Evolutionary conservation across 495 filamentous ascomycete genomes (phyloP).

Genomic region (Haplographium delicatum): DNA sequence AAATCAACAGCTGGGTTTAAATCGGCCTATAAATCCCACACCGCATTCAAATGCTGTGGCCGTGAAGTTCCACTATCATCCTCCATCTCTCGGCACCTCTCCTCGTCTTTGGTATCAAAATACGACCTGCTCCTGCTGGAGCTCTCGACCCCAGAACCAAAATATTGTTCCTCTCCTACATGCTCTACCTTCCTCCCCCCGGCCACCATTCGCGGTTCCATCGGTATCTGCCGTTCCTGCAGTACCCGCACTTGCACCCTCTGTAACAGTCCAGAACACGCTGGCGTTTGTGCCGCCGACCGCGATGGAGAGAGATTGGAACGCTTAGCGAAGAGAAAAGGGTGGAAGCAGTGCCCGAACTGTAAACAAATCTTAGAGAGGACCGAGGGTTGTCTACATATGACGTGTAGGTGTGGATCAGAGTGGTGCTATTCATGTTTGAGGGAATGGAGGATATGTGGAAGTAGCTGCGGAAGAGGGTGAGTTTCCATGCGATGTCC

Average conservation of each 20-base stretch:
- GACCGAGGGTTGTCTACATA: constrained; percentile 43
- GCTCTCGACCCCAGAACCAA: constrained; percentile 2
- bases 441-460: constrained; percentile 5
- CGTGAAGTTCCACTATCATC: background rate
- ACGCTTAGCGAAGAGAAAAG: constrained; percentile 18
- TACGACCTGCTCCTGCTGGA: background rate
- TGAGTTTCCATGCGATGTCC: background rate
- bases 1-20: constrained; percentile 11
- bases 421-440: constrained; percentile 49
- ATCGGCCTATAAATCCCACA: constrained; percentile 5
- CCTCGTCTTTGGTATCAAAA: background rate
- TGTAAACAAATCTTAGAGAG: constrained; percentile 42
- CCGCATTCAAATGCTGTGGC: constrained; percentile 14
- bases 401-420: constrained; percentile 45
- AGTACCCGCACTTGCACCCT: background rate
- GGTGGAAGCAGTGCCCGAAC: constrained; percentile 34
- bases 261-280: constrained; percentile 1
- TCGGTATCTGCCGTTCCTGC: constrained; percentile 3
- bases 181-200: constrained; percentile 4
- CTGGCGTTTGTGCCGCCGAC: constrained; percentile 21
- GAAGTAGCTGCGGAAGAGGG: constrained; percentile 6
- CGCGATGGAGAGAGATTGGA: constrained; percentile 16
- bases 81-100: background rate
- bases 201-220: background rate
- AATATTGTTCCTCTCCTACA: constrained; percentile 1